Percentiles rank a stretch among this genome's conserved stretches.
Conservation (phyloP, 1,284 basidiomycete genomes). For the Marasmius sp. region DNA sequence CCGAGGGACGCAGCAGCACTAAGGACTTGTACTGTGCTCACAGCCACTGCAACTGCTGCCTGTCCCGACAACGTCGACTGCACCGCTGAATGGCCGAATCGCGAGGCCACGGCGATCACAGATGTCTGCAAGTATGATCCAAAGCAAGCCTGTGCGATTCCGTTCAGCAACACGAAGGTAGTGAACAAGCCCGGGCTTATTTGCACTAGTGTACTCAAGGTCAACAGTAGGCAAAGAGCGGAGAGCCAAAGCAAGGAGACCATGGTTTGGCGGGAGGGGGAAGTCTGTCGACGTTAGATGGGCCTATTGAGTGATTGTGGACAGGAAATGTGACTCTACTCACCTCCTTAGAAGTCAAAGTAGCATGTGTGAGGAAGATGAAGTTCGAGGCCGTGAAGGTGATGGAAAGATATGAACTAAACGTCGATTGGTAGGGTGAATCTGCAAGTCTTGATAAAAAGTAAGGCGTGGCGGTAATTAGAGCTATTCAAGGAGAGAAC, state of each 20-base stretch:
- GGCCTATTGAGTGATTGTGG: neutral
- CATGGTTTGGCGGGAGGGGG: slow-evolving; percentile 52
- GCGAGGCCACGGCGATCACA: slow-evolving; percentile 66
- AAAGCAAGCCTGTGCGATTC: slow-evolving; percentile 51
- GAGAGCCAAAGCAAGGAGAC: slow-evolving; percentile 44
- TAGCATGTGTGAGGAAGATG: slow-evolving; percentile 69
- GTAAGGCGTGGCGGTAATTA: slow-evolving; percentile 77
- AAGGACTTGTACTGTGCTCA: slow-evolving; percentile 68
- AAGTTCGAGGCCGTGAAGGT: slow-evolving; percentile 66
- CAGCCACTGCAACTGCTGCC: slow-evolving; percentile 72
- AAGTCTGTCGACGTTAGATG: slow-evolving; percentile 22
- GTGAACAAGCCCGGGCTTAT: slow-evolving; percentile 59
- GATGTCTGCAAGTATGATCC: slow-evolving; percentile 72
- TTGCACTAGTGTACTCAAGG: slow-evolving; percentile 58
- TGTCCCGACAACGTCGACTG: slow-evolving; percentile 77
- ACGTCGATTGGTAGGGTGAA: slow-evolving; percentile 56
- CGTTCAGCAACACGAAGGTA: slow-evolving; percentile 60
- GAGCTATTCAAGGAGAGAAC: slow-evolving; percentile 39
- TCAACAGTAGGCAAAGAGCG: slow-evolving; percentile 53
- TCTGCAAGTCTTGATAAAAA: slow-evolving; percentile 64
- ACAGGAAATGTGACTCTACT: neutral
- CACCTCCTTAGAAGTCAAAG: slow-evolving; percentile 64
- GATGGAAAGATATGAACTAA: slow-evolving; percentile 69
- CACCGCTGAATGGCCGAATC: slow-evolving; percentile 68
- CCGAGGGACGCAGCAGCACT: slow-evolving; percentile 58